phyloP scores from a whole-genome alignment of 2,329 filamentous ascomycete species.

The Botrytis medusae region DNA sequence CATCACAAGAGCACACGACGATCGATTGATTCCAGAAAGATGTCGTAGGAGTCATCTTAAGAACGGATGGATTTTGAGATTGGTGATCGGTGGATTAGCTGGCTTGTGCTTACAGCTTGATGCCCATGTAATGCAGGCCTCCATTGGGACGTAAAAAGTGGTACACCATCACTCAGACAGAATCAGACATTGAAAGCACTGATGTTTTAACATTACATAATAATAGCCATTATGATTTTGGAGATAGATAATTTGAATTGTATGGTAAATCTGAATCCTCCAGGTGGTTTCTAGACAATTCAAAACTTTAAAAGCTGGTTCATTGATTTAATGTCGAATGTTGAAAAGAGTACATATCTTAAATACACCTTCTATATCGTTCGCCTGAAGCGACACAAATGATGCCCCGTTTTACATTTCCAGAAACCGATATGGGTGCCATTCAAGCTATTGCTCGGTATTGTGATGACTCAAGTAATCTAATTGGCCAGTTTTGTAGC shows the following conservation, averaged over 20 bases:
- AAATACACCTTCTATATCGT: neutral
- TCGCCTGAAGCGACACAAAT: neutral
- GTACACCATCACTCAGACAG: neutral
- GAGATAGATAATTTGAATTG: neutral
- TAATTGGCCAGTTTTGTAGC: neutral
- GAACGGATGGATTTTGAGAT: neutral
- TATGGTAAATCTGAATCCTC: neutral
- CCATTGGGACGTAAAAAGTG: neutral
- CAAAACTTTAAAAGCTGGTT: neutral
- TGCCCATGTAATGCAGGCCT: slow-evolving; percentile 3
- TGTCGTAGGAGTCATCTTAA: neutral
- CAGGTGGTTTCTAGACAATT: no score
- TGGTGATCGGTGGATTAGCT: slow-evolving; percentile 35
- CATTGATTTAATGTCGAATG: neutral
- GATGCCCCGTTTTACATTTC: neutral
- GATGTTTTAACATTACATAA: neutral
- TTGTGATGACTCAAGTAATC: no score
- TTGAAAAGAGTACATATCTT: neutral
- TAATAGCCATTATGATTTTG: neutral
- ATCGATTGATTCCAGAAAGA: neutral
- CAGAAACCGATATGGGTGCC: neutral
- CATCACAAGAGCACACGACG: neutral
- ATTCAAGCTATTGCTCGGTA: neutral
- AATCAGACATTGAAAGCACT: neutral
- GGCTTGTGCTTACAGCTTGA: slow-evolving; percentile 28